Conservation (phyloP, 331 rosid genomes). For the Quercus phellos region DNA sequence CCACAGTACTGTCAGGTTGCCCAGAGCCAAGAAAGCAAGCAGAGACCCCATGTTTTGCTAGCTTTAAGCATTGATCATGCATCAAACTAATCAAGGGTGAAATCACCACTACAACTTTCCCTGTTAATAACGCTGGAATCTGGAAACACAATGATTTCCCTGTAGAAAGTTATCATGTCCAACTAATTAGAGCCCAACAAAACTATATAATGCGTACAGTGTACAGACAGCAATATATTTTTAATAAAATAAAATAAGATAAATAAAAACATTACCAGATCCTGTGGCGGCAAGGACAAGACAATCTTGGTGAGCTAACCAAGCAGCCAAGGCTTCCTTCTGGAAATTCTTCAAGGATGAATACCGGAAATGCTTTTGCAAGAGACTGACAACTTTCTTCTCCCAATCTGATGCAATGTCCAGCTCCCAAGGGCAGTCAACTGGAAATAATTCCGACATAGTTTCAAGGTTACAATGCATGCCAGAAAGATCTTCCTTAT, state of each 20-base stretch:
- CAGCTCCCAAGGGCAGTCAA: conserved; percentile 15
- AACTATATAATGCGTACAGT: background rate
- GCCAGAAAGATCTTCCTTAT: conserved; percentile 21
- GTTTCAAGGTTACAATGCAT: conserved; percentile 2
- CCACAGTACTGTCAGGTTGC: conserved; percentile 79
- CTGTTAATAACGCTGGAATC: conserved; percentile 82
- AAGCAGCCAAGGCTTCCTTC: conserved; percentile 70
- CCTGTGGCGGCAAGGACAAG: conserved; percentile 94
- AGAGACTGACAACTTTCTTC: conserved; percentile 33
- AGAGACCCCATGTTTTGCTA: conserved; percentile 61
- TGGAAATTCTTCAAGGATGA: conserved; percentile 63
- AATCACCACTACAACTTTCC: conserved; percentile 92
- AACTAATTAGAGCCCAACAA: conserved; percentile 7
- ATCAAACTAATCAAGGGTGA: conserved; percentile 91
- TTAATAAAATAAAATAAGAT: background rate
- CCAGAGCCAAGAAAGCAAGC: conserved; percentile 98
- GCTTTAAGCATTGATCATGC: conserved; percentile 92
- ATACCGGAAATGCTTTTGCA: conserved; percentile 70
- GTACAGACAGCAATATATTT: background rate
- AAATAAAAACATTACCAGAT: conserved; percentile 50
- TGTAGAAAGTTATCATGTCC: conserved; percentile 33
- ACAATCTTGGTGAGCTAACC: conserved; percentile 66
- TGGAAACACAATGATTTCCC: conserved; percentile 93
- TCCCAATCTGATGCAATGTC: conserved; percentile 47
- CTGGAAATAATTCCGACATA: conserved; percentile 12